Conservation (phyloP, 2,329 filamentous ascomycete species). For the Reticulascus tulasneorum region DNA sequence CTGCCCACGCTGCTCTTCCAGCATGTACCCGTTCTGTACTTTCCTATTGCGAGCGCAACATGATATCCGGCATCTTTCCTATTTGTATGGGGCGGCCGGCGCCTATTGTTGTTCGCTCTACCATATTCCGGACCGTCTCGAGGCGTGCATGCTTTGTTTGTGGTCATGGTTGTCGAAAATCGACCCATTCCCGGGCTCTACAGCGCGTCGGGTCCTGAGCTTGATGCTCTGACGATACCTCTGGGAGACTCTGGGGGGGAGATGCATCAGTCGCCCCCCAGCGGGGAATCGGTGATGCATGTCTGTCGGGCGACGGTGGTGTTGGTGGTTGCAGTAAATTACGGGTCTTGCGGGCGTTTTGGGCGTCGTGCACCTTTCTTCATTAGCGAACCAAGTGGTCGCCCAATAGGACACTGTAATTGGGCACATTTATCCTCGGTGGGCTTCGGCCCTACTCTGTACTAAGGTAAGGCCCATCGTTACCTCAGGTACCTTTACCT, state of each 20-base stretch:
- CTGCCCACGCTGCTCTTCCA: no score
- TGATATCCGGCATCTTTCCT: neutral
- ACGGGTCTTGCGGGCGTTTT: slow-evolving; percentile 1
- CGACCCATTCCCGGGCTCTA: neutral
- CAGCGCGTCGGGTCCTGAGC: slow-evolving; percentile 1
- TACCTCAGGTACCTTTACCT: no score
- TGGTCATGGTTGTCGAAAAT: slow-evolving; percentile 2
- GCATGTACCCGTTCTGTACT: slow-evolving; percentile 8
- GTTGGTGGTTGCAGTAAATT: no score
- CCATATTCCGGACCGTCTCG: neutral
- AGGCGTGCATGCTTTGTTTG: slow-evolving; percentile 5
- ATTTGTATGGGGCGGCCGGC: neutral
- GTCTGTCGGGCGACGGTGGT: no score
- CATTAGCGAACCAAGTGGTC: slow-evolving; percentile 6
- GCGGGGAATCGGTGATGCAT: no score
- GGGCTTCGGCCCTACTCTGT: no score
- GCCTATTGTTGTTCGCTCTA: neutral
- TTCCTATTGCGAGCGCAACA: slow-evolving; percentile 3
- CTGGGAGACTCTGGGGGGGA: slow-evolving; percentile 16
- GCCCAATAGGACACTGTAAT: slow-evolving; percentile 10
- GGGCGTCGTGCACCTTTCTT: slow-evolving; percentile 9
- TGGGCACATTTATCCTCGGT: no score
- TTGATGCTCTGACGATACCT: slow-evolving; percentile 12
- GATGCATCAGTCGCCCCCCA: no score
- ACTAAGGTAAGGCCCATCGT: no score